Evolutionary conservation across 1,139 yeast genomes (phyloP), one percentile per base, ranked within the genome.

Genomic region (Debaryomyces sp.): DNA sequence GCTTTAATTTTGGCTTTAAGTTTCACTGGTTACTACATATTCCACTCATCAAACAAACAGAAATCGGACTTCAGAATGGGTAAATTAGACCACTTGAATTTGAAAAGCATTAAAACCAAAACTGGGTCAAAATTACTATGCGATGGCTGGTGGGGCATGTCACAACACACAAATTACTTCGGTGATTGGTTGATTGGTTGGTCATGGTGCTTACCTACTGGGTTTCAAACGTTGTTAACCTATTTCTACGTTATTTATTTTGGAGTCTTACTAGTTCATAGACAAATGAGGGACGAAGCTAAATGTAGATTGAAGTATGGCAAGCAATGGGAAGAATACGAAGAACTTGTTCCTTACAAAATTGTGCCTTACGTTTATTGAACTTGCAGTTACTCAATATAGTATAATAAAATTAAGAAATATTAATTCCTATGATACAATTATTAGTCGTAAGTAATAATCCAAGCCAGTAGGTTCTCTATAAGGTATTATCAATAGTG

Each of bases 81-180:
- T 9, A 81, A 86, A 60, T 76, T 91, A 49, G 72, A 80, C 43
- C 80, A 83, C 53, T 67, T 79, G 49, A 78, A 85, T 48, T 71
- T 88, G 63, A 80, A 82, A 58, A 85, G 83, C 52, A 87, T 94
- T 52, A 71, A 80, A 53, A 87, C 97, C 1, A 73, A 78, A 29
- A 82, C 89, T 12, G 96, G 96, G 1, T 87, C 96, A 34, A 87
- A 82, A 61, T 78, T 94, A 54, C 73, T 94, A 46, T 80, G 84
- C 49, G 95, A 90, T 59, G 97, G 98, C 2, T 94, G 99, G 99
- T 94, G 99, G 99, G 89, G 88, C 3, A 68, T 77, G 36, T 85
- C 96, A 6, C 96, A 96, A 58, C 99, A 94, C 66, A 90, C 90
- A 64, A 94, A 94, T 64, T 94, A 94, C 68, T 79, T 92, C 53